phyloP scores from a whole-genome alignment of 2,329 filamentous ascomycete genomes.

The Fusarium sp. region DNA sequence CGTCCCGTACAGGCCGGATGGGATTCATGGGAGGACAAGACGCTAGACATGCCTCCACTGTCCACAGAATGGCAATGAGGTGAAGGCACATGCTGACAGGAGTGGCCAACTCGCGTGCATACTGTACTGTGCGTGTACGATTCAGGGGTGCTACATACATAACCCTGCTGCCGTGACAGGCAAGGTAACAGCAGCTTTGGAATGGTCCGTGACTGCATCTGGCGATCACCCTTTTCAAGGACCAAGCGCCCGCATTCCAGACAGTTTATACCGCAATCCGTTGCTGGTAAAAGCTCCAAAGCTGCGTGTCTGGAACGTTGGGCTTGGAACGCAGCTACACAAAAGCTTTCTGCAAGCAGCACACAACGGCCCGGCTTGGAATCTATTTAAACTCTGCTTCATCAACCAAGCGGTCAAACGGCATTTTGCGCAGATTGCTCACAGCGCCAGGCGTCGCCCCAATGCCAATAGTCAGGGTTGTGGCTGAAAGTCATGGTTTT shows the following conservation, averaged over 20 bases:
- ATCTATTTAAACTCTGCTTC: conserved; percentile 10
- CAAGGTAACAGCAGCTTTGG: conserved; percentile 3
- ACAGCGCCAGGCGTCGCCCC: conserved; percentile 18
- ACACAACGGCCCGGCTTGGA: conserved; percentile 1
- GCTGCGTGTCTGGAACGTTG: neutral
- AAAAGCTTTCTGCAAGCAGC: conserved; percentile 8
- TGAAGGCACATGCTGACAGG: conserved; percentile 12
- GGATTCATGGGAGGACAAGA: conserved; percentile 1
- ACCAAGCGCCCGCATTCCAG: conserved; percentile 22
- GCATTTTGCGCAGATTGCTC: conserved; percentile 11
- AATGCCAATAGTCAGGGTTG: conserved; percentile 14
- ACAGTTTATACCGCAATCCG: neutral
- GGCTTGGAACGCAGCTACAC: conserved; percentile 27
- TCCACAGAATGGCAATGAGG: too few relatives aligned
- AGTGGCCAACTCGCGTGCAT: conserved; percentile 26
- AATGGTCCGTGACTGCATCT: conserved; percentile 8
- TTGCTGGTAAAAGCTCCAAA: neutral
- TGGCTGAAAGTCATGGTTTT: conserved; percentile 17
- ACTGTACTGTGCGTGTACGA: conserved; percentile 21
- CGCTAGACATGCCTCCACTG: conserved; percentile 12
- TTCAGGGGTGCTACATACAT: conserved; percentile 25
- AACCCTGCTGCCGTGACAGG: conserved; percentile 12
- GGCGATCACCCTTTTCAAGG: conserved; percentile 9
- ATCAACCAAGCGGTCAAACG: neutral
- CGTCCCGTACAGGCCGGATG: conserved; percentile 17